These are phyloP conservation scores for Arabidopsis hybrid DNA, from an alignment of 441 rosid species.

Conservation along the genomic window DNA sequence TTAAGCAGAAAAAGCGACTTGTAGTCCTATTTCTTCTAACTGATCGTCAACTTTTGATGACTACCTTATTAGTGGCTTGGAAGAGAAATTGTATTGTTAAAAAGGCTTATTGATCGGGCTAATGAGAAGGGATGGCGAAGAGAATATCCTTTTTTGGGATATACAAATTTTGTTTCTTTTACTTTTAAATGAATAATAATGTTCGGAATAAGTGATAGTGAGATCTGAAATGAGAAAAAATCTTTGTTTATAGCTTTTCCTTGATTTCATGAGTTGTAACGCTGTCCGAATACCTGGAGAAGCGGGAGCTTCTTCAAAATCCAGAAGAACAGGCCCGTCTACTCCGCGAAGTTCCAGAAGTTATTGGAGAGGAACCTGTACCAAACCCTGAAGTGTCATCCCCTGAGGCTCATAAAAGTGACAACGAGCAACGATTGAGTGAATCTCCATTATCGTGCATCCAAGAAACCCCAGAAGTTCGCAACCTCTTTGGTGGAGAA, in stretches of 20 bases:
- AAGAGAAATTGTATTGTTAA: conserved; percentile 64
- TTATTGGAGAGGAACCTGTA: conserved; percentile 70
- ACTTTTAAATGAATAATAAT: conserved; percentile 9
- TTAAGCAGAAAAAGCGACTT: conserved; percentile 14
- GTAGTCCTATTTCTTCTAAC: conserved; percentile 35
- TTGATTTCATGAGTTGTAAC: conserved; percentile 66
- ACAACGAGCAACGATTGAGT: conserved; percentile 23
- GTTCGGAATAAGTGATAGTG: conserved; percentile 26
- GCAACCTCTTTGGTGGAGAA: conserved; percentile 32
- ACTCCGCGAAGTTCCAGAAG: conserved; percentile 65
- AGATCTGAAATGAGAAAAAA: conserved; percentile 5
- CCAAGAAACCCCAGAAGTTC: conserved; percentile 40
- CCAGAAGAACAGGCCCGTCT: conserved; percentile 72
- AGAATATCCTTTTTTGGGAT: conserved; percentile 81
- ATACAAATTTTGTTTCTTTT: conserved; percentile 1
- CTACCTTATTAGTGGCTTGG: conserved; percentile 71
- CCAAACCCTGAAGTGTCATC: conserved; percentile 37
- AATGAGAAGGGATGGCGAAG: conserved; percentile 94
- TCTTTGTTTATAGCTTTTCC: conserved; percentile 44
- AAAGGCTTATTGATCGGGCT: conserved; percentile 72
- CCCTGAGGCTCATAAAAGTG: conserved; percentile 36
- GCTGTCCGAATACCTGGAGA: conserved; percentile 76
- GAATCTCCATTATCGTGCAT: conserved; percentile 42
- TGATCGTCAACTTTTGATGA: conserved; percentile 33
- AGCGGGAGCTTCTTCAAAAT: conserved; percentile 69